Conservation (phyloP, 2,329 filamentous ascomycete species). For the Neophaeococcomyces mojaviensis region DNA sequence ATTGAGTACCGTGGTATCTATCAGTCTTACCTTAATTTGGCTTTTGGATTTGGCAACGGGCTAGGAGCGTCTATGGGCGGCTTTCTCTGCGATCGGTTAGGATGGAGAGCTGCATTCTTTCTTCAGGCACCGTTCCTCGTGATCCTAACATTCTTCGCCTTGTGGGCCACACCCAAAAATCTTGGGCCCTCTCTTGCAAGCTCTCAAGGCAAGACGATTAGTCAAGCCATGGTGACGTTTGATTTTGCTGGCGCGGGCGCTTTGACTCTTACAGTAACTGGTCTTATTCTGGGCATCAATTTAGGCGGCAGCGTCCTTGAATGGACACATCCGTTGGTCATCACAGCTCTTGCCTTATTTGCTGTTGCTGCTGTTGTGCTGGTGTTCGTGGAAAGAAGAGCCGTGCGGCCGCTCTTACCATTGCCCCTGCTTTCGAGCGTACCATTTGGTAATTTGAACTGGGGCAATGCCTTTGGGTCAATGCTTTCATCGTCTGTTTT, state of each 20-base stretch:
- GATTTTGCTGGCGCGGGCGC: slow-evolving; percentile 50
- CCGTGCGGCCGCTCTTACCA: slow-evolving; percentile 53
- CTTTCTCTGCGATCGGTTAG: slow-evolving; percentile 60
- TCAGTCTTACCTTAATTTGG: slow-evolving; percentile 58
- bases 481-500: slow-evolving; percentile 47
- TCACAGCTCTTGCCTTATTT: slow-evolving; percentile 45
- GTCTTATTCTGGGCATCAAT: slow-evolving; percentile 54
- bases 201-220: slow-evolving; percentile 37
- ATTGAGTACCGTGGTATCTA: slow-evolving; percentile 66
- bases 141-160: slow-evolving; percentile 37
- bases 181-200: slow-evolving; percentile 40
- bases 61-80: slow-evolving; percentile 63
- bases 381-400: slow-evolving; percentile 46
- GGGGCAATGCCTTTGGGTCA: slow-evolving; percentile 46
- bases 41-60: slow-evolving; percentile 18
- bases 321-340: slow-evolving; percentile 54
- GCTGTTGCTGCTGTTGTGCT: slow-evolving; percentile 44
- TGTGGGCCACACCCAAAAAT: slow-evolving; percentile 39
- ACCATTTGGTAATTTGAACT: slow-evolving; percentile 52
- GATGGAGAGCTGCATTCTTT: slow-evolving; percentile 68
- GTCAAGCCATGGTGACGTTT: slow-evolving; percentile 49
- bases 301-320: slow-evolving; percentile 58
- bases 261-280: slow-evolving; percentile 46
- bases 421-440: slow-evolving; percentile 43
- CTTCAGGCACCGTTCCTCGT: slow-evolving; percentile 50